Base-by-base conservation (phyloP, 345 rosid species). In the Salix udensis region DNA sequence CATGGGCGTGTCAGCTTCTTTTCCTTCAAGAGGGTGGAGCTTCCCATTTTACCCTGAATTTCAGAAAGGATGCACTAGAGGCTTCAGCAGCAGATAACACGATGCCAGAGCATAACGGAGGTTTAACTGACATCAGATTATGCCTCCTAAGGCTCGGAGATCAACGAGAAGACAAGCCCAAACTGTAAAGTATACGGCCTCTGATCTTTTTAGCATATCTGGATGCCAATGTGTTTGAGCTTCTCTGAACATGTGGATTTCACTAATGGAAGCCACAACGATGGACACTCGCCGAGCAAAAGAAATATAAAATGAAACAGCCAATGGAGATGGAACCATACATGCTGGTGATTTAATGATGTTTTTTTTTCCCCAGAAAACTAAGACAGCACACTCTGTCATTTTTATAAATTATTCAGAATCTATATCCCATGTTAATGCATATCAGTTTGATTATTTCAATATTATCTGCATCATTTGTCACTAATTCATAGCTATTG, bases 1-100 rank as follows among this genome's bases (percentile, higher is more conserved):
- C 81, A 87, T 11, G 94, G 96, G 5, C 90, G 90, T 40, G 87
- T 84, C 40, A 90, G 97, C 87, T 87, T 88, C 82, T 91, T 90
- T 82, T 81, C 90, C 75, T 87, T 91, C 68, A 71, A 53, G 53
- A 87, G 61, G 46, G 72, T 69, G 65, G 83, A 85, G 55, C 88
- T 90, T 70, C 88, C 90, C 42, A 64, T 77, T 36, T 78, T 90
- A 30, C 87, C 92, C 16, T 95, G 83, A 88, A 65, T 23, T 67
- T 23, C 30, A 10, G 18, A 21, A 14, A 18, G 19, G 12, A 42
- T 10, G n/a, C 44, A 6, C 28, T 14, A 23, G 68, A 4, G 26
- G 74, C 65, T 28, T 62, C n/a, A 9, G 67, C 69, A 42, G 36
- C 21, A 12, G 52, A 16, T 31, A 58, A 58, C 10, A 36, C 1